Evolutionary conservation across 2,329 filamentous ascomycete genomes (phyloP), one percentile per base, ranked within the genome.

Genomic region (Arthrinium phaeospermum): DNA sequence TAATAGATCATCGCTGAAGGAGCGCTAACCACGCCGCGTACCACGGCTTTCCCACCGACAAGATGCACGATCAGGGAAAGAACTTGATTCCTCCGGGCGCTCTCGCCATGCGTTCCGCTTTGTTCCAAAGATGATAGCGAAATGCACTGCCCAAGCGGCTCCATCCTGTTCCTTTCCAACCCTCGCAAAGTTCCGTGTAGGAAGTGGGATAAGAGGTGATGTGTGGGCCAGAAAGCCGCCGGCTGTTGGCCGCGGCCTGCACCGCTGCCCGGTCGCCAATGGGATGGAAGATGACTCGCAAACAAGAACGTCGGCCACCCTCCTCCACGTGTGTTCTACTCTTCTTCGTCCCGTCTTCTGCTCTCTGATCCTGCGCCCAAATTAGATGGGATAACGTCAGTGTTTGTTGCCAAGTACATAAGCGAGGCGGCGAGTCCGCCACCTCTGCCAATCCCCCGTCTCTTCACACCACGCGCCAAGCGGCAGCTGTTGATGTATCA

Each of bases 271-370:
- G 30, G 53, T 61, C 22, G 19, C 51, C 24, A 30, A 57, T 57
- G 51, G 27, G 51, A 57, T n/a, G 53, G 53, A 61, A 61, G 53
- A 34, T 61, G 53, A 61, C 53, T 61, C 53, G 53, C 30, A 61
- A 61, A 61, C 19, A 22, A 49, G 19, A 22, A 22, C 46, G 16
- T 37, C 49, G 49, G 16, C 53, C 10, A 34, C 19, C 27, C 30
- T 57, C 53, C 30, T 19, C 53, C 53, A 61, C 53, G 53, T 61
- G 53, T 34, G 53, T 19, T 19, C 10, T 30, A 12, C 5, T 57
- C 51, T 19, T 61, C 53, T 22, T 61, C 16, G 16, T 37, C 22
- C 53, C 34, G 27, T 34, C 51, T 22, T 61, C 53, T 37, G 27
- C 22, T 10, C n/a, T 53, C 4, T 19, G 27, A 30, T 30, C 27